A percentile compares a stretch with the other conserved stretches of the same genome.
These are phyloP conservation scores for Aeschynomene evenia DNA, from an alignment of 306 rosid genomes.

Conservation along the genomic window DNA sequence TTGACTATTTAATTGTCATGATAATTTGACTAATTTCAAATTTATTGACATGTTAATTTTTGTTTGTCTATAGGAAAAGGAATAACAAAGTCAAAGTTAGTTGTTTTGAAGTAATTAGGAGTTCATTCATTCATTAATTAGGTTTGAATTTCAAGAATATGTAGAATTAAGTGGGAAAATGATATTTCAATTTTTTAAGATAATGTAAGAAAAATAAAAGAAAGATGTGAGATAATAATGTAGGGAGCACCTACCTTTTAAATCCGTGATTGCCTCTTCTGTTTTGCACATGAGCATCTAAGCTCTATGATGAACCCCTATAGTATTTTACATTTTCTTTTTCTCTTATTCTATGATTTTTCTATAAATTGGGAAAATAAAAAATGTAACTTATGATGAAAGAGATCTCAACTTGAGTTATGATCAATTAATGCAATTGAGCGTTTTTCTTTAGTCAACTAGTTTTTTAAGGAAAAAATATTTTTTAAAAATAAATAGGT, in stretches of 20 bases:
- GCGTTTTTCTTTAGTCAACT: not conserved
- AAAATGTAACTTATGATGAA: not conserved
- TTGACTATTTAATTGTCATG: no score
- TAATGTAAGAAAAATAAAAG: not conserved
- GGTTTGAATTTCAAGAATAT: not conserved
- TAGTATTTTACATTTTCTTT: not conserved
- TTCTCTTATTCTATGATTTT: not conserved
- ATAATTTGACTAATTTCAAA: not conserved
- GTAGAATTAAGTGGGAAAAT: not conserved
- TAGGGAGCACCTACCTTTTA: slow-evolving; percentile 13
- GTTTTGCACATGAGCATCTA: slow-evolving; percentile 37
- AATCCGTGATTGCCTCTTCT: slow-evolving; percentile 41
- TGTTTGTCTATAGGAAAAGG: not conserved
- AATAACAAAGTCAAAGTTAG: not conserved
- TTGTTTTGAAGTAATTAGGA: not conserved
- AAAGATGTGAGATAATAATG: not conserved
- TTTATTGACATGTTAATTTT: not conserved
- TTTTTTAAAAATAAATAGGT: no score
- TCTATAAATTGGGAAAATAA: not conserved
- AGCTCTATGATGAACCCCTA: not conserved
- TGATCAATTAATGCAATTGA: not conserved
- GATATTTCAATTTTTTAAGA: no score
- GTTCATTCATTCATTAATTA: not conserved
- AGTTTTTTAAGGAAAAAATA: no score
- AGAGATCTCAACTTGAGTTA: not conserved